Conservation (phyloP, 2,329 filamentous ascomycete species). For the Orbilia blumenaviensis region DNA sequence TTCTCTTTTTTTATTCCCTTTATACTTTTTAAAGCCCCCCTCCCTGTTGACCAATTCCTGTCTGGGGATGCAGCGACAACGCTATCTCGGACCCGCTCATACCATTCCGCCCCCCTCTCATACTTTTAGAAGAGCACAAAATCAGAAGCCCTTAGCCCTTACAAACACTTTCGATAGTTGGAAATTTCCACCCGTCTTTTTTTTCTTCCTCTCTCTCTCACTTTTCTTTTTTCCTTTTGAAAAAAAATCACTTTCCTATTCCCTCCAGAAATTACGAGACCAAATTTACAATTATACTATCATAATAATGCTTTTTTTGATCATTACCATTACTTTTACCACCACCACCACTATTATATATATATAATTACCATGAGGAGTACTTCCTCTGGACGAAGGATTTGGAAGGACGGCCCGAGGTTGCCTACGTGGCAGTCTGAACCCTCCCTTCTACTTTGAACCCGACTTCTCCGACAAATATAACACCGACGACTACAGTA, state of each 20-base stretch:
- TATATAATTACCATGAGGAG: no score
- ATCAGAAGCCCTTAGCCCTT: neutral
- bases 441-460: no score
- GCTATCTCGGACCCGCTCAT: constrained; percentile 26
- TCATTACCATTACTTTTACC: neutral
- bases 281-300: constrained; percentile 31
- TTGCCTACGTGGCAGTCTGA: no score
- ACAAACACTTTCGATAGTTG: constrained; percentile 18
- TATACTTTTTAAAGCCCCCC: constrained; percentile 45
- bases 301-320: constrained; percentile 55
- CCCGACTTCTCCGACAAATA: no score
- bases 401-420: no score
- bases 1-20: constrained; percentile 53
- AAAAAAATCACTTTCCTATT: neutral
- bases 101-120: neutral
- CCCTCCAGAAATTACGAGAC: constrained; percentile 28
- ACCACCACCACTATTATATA: no score
- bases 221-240: constrained; percentile 7
- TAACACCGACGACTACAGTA: no score
- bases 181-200: neutral
- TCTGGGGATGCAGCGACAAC: neutral
- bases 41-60: constrained; percentile 5
- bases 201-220: neutral
- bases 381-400: no score
- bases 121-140: neutral